Evolutionary conservation across 345 rosid species (phyloP), one percentile per base, ranked within the genome.

Genomic region (Gossypium arboreum): DNA sequence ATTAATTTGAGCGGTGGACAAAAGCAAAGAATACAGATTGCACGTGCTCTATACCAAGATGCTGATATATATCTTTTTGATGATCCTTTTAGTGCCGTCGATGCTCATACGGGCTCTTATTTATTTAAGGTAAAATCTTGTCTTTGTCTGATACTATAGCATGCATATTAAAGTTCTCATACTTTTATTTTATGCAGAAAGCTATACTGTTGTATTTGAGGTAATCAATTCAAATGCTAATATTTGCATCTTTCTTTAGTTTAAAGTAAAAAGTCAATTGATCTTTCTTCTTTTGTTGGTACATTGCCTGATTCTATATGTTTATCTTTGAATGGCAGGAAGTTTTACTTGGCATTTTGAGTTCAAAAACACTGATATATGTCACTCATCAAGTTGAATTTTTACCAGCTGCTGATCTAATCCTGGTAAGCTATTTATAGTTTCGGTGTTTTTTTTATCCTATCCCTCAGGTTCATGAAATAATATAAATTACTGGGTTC

Each of bases 71-170:
- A 92, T 69, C 80, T 94, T 3, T 90, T 94, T 8, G 98, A 94
- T 70, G 98, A 94, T 78, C 97, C 98, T 67, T 94, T 94, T 61
- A 94, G 94, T 79, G 97, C 93, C 13, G 93, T 92, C 52, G 96
- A 94, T 86, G 96, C 94, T 45, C 92, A 90, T 78, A 94, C 97
- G 7, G 97, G 94, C 45, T 87, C 92, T 73, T 94, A 89, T 79
- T 83, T 92, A 57, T 92, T 90, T 64, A 92, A 90, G 91, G 97
- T 92, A 73, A 34, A 34, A 5, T 71, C 68, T 51, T 15, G 13
- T 65, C 29, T 39, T 7, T 7, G 41, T 54, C 56, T 16, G 56
- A 51, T 51, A 4, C 17, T 15, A 51, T 51, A 15, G 56, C 56
- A 51, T 51, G 56, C 1, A 15, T 51, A 4, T 51, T 51, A 51